These are phyloP conservation scores for Tolypocladium tropicale DNA, from an alignment of 2,329 filamentous ascomycete species.

Conservation along the genomic window DNA sequence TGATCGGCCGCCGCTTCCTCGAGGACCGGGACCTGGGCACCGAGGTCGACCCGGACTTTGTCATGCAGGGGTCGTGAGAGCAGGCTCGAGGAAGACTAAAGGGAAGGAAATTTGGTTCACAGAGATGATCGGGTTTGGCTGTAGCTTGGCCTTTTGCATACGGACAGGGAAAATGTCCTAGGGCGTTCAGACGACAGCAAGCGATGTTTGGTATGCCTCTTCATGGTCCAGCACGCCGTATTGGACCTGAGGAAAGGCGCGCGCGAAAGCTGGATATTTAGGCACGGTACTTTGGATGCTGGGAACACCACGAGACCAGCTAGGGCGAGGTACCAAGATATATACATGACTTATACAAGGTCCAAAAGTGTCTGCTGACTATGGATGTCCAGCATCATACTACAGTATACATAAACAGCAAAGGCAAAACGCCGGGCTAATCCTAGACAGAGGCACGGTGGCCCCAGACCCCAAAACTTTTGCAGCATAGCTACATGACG, in stretches of 20 bases:
- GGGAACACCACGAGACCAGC: not conserved
- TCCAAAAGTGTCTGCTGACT: not conserved
- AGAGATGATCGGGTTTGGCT: not conserved
- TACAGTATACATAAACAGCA: not conserved
- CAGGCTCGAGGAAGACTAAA: not conserved
- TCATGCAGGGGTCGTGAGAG: slow-evolving; percentile 20
- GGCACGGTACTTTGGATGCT: not conserved
- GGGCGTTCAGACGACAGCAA: not conserved
- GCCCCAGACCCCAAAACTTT: not conserved
- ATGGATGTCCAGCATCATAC: not conserved
- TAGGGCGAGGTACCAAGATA: not conserved
- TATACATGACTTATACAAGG: not conserved
- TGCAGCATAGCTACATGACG: not conserved
- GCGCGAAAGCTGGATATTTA: not conserved
- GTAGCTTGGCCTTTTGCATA: not conserved
- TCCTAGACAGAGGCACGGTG: not conserved
- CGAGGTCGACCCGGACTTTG: slow-evolving; percentile 61
- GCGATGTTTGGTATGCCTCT: not conserved
- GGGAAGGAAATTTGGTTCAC: not conserved
- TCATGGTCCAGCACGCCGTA: not conserved
- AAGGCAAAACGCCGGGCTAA: not conserved
- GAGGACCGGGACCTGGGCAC: slow-evolving; percentile 73
- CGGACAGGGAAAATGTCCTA: not conserved
- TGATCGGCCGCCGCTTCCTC: slow-evolving; percentile 63
- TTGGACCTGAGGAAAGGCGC: not conserved